Conservation (phyloP, 2,329 filamentous ascomycete genomes). For the Aspergillus intermedius region DNA sequence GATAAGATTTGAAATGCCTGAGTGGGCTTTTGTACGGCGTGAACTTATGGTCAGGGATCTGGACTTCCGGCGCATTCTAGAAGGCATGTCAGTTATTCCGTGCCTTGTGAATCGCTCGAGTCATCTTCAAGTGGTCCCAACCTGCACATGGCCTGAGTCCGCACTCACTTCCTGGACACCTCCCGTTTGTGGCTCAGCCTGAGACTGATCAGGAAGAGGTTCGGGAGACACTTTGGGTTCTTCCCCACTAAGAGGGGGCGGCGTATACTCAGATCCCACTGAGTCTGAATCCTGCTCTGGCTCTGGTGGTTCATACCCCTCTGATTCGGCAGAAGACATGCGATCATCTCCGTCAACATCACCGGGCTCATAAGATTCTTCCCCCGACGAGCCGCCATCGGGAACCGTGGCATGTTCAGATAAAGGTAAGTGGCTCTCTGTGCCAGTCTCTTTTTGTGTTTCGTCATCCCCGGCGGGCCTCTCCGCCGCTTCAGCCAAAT, state of each 20-base stretch:
- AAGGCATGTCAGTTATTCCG: conserved; percentile 20
- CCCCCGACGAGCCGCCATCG: conserved; percentile 5
- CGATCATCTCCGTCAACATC: too few relatives aligned
- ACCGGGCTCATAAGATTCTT: conserved; percentile 17
- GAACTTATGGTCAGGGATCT: conserved; percentile 29
- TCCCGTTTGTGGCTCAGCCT: conserved; percentile 26
- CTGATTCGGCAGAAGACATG: conserved; percentile 33
- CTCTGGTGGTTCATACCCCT: conserved; percentile 53
- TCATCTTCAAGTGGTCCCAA: conserved; percentile 29
- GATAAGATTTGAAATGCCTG: conserved; percentile 75
- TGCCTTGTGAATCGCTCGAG: conserved; percentile 9
- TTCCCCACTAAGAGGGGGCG: conserved; percentile 31
- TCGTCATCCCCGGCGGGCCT: not conserved
- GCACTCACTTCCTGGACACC: conserved; percentile 21
- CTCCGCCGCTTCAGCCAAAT: not conserved
- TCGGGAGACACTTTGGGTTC: conserved; percentile 16
- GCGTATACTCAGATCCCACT: conserved; percentile 28
- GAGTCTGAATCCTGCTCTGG: conserved; percentile 23
- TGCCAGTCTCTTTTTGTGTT: not conserved
- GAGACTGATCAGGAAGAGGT: conserved; percentile 16
- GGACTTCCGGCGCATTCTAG: conserved; percentile 20
- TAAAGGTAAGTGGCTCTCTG: conserved; percentile 1
- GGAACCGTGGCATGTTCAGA: conserved; percentile 4
- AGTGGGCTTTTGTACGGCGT: conserved; percentile 78
- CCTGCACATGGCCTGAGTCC: conserved; percentile 17